Percentiles rank a stretch among this genome's conserved stretches.
Conservation (phyloP, 208 protist genomes). For the Kentomonas sorsogonicus region DNA sequence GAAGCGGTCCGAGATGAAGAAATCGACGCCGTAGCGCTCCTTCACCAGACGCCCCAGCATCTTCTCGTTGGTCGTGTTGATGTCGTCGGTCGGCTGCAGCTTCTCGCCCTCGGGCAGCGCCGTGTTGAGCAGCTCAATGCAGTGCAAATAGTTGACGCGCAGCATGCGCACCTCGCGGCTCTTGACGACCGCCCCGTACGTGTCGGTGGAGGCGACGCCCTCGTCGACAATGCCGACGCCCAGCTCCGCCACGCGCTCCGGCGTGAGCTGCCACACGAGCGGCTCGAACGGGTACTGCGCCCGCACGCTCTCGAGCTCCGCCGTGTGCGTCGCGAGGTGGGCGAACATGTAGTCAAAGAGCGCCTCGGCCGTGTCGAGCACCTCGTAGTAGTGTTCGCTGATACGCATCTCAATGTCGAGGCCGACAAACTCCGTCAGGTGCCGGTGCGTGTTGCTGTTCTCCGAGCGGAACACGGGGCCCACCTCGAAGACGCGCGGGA, state of each 20-base stretch:
- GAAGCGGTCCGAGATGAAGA: slow-evolving; percentile 99
- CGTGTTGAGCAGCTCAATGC: slow-evolving; percentile 91
- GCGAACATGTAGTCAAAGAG: slow-evolving; percentile 98
- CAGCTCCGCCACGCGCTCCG: slow-evolving; percentile 73
- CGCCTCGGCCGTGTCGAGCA: slow-evolving; percentile 93
- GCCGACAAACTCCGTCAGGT: slow-evolving; percentile 99
- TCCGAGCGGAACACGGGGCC: slow-evolving; percentile 98
- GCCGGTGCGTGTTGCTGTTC: slow-evolving; percentile 98
- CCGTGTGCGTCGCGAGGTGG: slow-evolving; percentile 61
- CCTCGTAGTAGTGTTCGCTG: slow-evolving; percentile 99
- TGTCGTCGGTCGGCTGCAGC: slow-evolving; percentile 82
- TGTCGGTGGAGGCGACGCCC: slow-evolving; percentile 59
- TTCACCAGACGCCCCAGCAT: slow-evolving; percentile 95
- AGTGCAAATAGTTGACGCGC: slow-evolving; percentile 90
- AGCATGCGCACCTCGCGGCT: slow-evolving; percentile 81
- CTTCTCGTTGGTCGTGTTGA: slow-evolving; percentile 95
- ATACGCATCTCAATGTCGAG: slow-evolving; percentile 99
- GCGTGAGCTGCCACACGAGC: slow-evolving; percentile 82
- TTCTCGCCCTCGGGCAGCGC: slow-evolving; percentile 79
- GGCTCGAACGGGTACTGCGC: slow-evolving; percentile 93
- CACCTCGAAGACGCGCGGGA: slow-evolving; percentile 94
- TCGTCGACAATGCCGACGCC: slow-evolving; percentile 83
- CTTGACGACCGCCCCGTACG: slow-evolving; percentile 71
- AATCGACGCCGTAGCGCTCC: slow-evolving; percentile 98
- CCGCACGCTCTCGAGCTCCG: slow-evolving; percentile 81